Evolutionary conservation across 352 stramenopile genomes (phyloP), one percentile per base, ranked within the genome.

Genomic region (Phytophthora meadii): DNA sequence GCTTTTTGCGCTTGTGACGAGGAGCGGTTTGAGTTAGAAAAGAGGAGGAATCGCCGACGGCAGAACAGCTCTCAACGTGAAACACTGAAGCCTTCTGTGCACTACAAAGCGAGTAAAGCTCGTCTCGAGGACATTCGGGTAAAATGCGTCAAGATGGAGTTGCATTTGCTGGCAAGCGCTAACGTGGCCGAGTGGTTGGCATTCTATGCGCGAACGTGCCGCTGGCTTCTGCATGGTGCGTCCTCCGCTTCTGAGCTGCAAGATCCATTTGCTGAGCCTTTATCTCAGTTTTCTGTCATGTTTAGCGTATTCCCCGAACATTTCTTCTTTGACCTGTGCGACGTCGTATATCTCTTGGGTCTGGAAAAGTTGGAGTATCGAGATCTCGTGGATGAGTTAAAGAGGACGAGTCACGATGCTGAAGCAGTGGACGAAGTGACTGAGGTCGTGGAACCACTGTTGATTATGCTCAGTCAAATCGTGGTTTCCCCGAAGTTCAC

Each of bases 241-340:
- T 65, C 62, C 54, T 7, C 27, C 50, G 15, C 27, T 22, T 68
- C 25, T 5, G n/a, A 19, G 3, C 51, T 60, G 6, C 72, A 89
- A 55, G 76, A 89, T 60, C 66, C 83, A 17, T 85, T 77, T 24
- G 47, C 30, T 14, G 70, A 74, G 5, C 63, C 86, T 1, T 44
- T 90, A 19, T 77, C 75, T 5, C 65, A 83, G 5, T 81, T 85
- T 12, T 80, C 78, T 19, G 55, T 62, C 17, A 63, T 70, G 11
- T 88, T 92, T 49, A 77, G 74, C 24, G 61, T 54, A 6, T 90
- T 92, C 46, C 83, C 83, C 1, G 79, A 92, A 36, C 81, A 90
- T 60, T 90, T 90, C 40, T 88, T 92, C 54, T 80, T 88, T n/a
- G 83, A 92, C 53, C 15, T 92, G 30, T 92, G 83, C 44, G 74